Evolutionary conservation across 768 basidiomycete species (phyloP), one percentile per base, ranked within the genome.

Genomic region (Mycena venus): DNA sequence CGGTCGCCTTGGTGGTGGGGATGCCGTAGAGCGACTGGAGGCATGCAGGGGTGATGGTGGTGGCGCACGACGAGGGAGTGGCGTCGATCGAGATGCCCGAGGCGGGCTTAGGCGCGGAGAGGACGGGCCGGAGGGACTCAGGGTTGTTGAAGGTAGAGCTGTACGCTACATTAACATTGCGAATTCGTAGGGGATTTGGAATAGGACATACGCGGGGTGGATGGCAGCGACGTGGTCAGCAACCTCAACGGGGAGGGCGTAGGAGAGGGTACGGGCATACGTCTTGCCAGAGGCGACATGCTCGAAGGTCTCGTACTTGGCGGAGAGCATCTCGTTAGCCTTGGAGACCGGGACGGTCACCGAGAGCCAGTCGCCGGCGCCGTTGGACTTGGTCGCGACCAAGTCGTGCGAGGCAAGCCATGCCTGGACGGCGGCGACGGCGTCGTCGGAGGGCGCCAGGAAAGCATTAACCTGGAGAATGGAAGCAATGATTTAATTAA

Each of bases 351-450:
- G 76, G 12, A 83, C 64, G 10, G 68, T 69, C 78, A 85, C 74
- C 25, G 68, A 68, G 23, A 85, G 66, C 82, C 82, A 83, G 78
- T 86, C 84, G 4, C 82, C 80, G 0, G 88, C 87, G 3, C 85
- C 82, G 21, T 87, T 86, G 14, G 84, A 82, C 17, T 47, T 6
- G 12, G 9, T 49, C 17, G 77, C 62, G 5, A 84, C 61, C 40
- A 81, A 75, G 31, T 83, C 77, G 58, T 89, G 81, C 0, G 80
- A 82, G 0, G 82, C 79, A 2, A 91, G 79, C 90, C 90, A 90
- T 64, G 83, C 81, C 23, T 81, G 82, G 21, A 81, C 81, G 36
- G 72, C 65, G 59, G 88, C 86, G 25, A 70, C 31, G 6, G 74
- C 69, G 11, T 58, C 60, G 7, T 29, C 29, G 19, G 61, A 23